These are phyloP conservation scores for Kurtzmaniella cleridarum DNA, from an alignment of 805 yeast genomes.

Conservation along the genomic window DNA sequence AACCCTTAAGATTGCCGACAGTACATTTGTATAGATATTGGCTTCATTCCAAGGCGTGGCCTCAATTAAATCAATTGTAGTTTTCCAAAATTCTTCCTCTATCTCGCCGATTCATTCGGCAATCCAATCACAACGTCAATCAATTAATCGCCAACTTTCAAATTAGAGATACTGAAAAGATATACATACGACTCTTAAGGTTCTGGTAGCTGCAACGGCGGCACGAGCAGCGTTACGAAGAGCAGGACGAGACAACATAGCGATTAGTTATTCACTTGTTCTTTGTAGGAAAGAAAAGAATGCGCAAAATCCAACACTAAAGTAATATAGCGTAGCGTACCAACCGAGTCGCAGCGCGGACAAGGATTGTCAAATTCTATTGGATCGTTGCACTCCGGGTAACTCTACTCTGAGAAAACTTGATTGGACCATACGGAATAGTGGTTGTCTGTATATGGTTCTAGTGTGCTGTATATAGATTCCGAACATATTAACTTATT, in stretches of 20 bases:
- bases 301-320: conserved; percentile 2
- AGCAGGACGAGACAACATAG: conserved; percentile 82
- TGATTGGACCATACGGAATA: conserved; percentile 2
- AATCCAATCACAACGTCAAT: no score
- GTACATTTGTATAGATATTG: no score
- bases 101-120: no score
- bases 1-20: no score
- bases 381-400: conserved; percentile 6
- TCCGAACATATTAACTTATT: no score
- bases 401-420: not conserved
- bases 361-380: conserved; percentile 4
- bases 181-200: conserved; percentile 31
- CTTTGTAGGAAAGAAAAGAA: conserved; percentile 1
- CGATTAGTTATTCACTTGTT: conserved; percentile 7
- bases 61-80: no score
- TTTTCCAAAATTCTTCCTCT: no score
- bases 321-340: conserved; percentile 3
- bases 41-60: no score
- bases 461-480: no score
- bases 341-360: conserved; percentile 6
- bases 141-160: not conserved
- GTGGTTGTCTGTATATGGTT: not conserved
- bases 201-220: conserved; percentile 43
- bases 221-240: conserved; percentile 82
- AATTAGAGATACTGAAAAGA: not conserved